phyloP scores from a whole-genome alignment of 1,284 basidiomycete species.

The Boletus semigastroideus region DNA sequence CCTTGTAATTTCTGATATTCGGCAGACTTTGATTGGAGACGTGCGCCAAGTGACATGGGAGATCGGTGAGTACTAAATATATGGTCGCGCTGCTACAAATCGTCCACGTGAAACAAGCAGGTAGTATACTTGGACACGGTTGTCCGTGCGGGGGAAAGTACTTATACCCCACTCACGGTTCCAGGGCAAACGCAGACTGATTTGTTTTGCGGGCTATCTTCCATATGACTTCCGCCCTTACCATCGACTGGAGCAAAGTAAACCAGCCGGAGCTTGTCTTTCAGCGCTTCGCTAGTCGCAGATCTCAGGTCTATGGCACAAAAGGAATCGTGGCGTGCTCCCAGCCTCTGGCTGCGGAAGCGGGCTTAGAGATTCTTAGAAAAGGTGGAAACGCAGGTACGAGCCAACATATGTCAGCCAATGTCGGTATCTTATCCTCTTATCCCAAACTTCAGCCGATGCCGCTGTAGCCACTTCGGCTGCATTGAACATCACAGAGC shows the following conservation, averaged over 20 bases:
- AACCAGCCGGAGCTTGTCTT: conserved; percentile 59
- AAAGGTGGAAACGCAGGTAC: conserved; percentile 90
- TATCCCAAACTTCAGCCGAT: conserved; percentile 46
- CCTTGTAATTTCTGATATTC: conserved; percentile 82
- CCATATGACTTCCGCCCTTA: conserved; percentile 40
- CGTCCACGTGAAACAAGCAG: conserved; percentile 15
- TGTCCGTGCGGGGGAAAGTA: conserved; percentile 5
- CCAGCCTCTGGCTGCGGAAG: conserved; percentile 87
- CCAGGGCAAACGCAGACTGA: neutral
- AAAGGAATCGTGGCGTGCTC: conserved; percentile 90
- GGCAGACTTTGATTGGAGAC: conserved; percentile 62
- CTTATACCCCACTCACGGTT: conserved; percentile 1
- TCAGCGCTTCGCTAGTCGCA: conserved; percentile 64
- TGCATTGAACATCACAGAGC: conserved; percentile 88
- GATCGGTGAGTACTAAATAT: conserved; percentile 14
- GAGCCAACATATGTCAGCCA: neutral
- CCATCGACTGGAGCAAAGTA: conserved; percentile 69
- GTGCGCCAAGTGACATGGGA: conserved; percentile 47
- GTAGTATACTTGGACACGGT: neutral
- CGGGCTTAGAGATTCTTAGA: conserved; percentile 84
- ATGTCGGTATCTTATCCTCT: neutral
- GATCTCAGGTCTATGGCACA: conserved; percentile 79
- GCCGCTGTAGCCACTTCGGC: conserved; percentile 81
- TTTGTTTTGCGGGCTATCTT: conserved; percentile 6
- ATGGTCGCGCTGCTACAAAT: neutral